These are phyloP conservation scores for Fusarium neocosmosporiellum DNA, from an alignment of 2,329 filamentous ascomycete species.

Conservation along the genomic window DNA sequence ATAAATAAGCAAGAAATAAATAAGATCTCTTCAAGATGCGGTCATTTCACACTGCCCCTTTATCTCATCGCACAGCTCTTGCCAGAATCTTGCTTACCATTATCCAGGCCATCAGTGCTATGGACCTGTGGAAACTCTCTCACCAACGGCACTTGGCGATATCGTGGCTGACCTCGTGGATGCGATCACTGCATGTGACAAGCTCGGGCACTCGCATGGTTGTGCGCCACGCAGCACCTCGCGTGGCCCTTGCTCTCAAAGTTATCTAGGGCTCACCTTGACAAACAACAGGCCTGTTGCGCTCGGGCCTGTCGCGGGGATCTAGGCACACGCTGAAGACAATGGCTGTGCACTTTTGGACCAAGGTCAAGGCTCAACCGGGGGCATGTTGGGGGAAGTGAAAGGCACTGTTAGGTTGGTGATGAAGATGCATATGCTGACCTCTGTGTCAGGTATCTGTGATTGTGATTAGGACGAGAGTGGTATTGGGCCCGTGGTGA, in stretches of 20 bases:
- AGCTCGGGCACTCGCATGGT: conserved; percentile 44
- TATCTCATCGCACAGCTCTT: conserved; percentile 51
- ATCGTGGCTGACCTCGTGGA: conserved; percentile 52
- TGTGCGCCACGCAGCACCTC: neutral
- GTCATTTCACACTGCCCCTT: conserved; percentile 5
- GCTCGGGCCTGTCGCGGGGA: conserved; percentile 31
- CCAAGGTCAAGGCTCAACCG: conserved; percentile 39
- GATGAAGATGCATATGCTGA: too few species aligned
- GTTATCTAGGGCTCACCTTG: conserved; percentile 51
- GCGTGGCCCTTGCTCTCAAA: conserved; percentile 6
- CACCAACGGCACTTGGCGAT: neutral
- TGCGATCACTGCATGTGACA: conserved; percentile 52
- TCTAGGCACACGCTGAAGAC: conserved; percentile 49
- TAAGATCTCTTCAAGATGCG: conserved; percentile 15
- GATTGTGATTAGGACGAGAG: neutral
- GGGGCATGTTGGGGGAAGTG: conserved; percentile 2
- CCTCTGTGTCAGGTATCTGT: too few species aligned
- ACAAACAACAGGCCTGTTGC: neutral
- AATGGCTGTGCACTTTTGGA: conserved; percentile 46
- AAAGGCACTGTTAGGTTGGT: neutral
- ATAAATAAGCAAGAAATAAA: neutral
- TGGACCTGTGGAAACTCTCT: conserved; percentile 56
- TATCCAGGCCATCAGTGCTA: conserved; percentile 50
- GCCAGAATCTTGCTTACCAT: conserved; percentile 48
- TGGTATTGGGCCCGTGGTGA: neutral